Evolutionary conservation across 176 grass and related monocot species (phyloP).

Genomic region (Dendrocalamus sinicus): DNA sequence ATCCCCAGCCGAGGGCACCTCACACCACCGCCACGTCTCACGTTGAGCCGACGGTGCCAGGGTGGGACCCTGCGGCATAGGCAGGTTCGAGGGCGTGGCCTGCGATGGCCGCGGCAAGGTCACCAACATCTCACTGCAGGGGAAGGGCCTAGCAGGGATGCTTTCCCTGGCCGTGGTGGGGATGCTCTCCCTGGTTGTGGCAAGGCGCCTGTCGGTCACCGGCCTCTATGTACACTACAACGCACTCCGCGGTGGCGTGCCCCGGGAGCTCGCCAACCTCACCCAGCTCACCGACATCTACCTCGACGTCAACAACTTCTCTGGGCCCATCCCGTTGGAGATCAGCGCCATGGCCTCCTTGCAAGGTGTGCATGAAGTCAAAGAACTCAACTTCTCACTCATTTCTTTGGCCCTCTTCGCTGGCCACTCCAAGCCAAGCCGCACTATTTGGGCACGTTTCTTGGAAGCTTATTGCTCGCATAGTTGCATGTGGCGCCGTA

Average conservation of each 20-base stretch:
- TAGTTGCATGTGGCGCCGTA: slow-evolving; percentile 43
- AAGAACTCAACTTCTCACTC: neutral
- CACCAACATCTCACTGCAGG: slow-evolving; percentile 93
- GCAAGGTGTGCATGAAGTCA: slow-evolving; percentile 60
- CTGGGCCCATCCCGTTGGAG: slow-evolving; percentile 70
- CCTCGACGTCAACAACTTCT: slow-evolving; percentile 81
- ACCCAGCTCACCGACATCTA: slow-evolving; percentile 77
- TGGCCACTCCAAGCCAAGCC: neutral
- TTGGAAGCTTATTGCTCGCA: slow-evolving; percentile 40
- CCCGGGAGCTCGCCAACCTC: slow-evolving; percentile 58
- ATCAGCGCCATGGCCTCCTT: slow-evolving; percentile 71
- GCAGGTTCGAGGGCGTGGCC: too few species aligned
- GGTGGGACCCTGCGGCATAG: too few species aligned
- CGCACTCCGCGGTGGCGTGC: slow-evolving; percentile 62
- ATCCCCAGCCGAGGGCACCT: too few species aligned
- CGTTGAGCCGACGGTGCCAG: too few species aligned
- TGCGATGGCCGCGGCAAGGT: slow-evolving; percentile 51
- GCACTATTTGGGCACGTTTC: neutral
- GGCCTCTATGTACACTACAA: slow-evolving; percentile 97
- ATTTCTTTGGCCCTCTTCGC: neutral
- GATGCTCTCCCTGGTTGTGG: slow-evolving; percentile 67
- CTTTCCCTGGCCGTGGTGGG: slow-evolving; percentile 34
- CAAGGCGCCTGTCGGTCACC: slow-evolving; percentile 59
- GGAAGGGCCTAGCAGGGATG: slow-evolving; percentile 47
- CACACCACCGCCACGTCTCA: too few species aligned